Base-by-base conservation (phyloP, 225 moss, liverwort and hornwort genomes). In the Pseudoscleropodium purum region DNA sequence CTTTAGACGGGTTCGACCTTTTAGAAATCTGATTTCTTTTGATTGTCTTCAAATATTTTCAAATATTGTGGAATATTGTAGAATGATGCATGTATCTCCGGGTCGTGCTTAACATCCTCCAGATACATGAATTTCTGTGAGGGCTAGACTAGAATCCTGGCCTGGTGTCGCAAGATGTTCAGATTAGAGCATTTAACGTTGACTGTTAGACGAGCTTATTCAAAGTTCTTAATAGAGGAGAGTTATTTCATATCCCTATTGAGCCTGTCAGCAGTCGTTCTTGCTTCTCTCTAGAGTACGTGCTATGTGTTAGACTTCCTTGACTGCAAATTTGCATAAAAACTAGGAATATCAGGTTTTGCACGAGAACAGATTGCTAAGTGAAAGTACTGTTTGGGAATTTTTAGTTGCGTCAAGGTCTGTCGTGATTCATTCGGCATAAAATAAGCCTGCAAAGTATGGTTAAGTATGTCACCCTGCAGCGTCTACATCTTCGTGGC, bases 401-500 rank as follows among this genome's bases (percentile, higher is more conserved):
- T 61, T 54, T 77, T 76, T 66, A 39, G 47, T 65, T 62, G 61
- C 89, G 66, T 81, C 75, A 89, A 87, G 69, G 61, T 91, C 68
- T 89, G 76, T 45, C 69, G 60, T 75, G 68, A 89, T 81, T 60
- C 57, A 57, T 51, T 57, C 34, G 52, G 69, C 43, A 81, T 67
- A 14, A 31, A 36, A 86, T 17, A 79, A 90, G 64, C 21, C 36
- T 77, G 70, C 56, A 41, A 68, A 83, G 20, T 52, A 80, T 80
- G 62, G 23, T 90, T 88, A 60, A 79, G 39, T n/a, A 41, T 67
- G 81, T 76, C 43, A 74, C 65, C n/a, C 54, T 92, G 85, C 92
- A 95, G 95, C 86, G 41, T 92, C 95, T 68, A 91, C 91, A 80
- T 91, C 95, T 75, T 89, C 93, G 61, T 95, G 94, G 95, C 89